Evolutionary conservation across 257 asterid genomes (phyloP).

Genomic region (Plantago major): DNA sequence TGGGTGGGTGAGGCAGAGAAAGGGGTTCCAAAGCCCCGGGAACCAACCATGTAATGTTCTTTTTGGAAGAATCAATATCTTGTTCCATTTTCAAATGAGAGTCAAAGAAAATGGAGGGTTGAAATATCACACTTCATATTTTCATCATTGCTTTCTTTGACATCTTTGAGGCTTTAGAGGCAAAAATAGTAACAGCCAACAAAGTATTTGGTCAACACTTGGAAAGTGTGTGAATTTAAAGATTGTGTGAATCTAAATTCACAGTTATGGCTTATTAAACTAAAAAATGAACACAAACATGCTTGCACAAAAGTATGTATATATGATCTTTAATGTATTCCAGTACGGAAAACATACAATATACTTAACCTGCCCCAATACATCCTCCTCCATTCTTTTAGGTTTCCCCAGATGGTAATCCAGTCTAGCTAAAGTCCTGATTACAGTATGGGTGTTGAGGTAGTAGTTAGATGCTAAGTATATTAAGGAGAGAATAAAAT

Average conservation of each 20-base stretch:
- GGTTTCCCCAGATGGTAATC: background rate
- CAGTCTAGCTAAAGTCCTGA: too few species aligned
- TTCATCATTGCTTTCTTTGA: slow-evolving; percentile 28
- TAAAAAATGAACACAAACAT: too few species aligned
- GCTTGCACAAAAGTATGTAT: background rate
- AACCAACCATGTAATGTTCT: slow-evolving; percentile 37
- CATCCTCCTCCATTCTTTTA: background rate
- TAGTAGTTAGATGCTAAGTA: background rate
- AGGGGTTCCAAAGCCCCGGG: slow-evolving; percentile 48
- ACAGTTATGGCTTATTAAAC: too few species aligned
- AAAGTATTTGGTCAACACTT: background rate
- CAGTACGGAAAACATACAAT: background rate
- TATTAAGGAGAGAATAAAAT: background rate
- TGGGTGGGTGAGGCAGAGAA: slow-evolving; percentile 25
- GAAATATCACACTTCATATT: slow-evolving; percentile 25
- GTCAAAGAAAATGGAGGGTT: slow-evolving; percentile 36
- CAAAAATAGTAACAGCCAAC: slow-evolving; percentile 19
- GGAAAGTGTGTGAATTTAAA: too few species aligned
- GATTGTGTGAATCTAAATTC: too few species aligned
- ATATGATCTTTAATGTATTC: background rate
- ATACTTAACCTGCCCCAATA: background rate
- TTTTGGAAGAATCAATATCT: slow-evolving; percentile 28
- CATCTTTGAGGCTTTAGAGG: slow-evolving; percentile 20
- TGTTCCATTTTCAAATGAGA: slow-evolving; percentile 14
- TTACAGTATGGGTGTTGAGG: too few species aligned